phyloP scores from a whole-genome alignment of 495 filamentous ascomycete species.

The Aspergillus campestris region DNA sequence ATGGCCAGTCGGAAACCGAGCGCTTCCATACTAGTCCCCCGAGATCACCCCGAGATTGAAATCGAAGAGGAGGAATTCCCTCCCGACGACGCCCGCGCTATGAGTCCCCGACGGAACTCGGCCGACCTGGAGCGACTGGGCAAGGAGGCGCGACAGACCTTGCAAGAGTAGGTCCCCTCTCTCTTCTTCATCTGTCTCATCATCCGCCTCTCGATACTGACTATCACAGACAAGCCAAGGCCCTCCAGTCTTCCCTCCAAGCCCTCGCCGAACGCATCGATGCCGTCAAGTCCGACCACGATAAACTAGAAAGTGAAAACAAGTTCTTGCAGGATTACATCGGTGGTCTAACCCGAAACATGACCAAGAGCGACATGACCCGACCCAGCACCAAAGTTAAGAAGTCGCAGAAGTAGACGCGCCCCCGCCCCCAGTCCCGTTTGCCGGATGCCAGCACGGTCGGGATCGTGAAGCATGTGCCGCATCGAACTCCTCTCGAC shows the following conservation, averaged over 20 bases:
- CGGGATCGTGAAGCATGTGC: background rate
- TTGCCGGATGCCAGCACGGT: conserved; percentile 1
- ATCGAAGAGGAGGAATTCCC: conserved; percentile 61
- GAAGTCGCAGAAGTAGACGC: conserved; percentile 36
- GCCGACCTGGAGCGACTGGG: conserved; percentile 81
- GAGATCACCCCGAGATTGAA: conserved; percentile 61
- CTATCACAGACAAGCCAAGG: conserved; percentile 65
- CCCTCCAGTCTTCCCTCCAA: conserved; percentile 77
- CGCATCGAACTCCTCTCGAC: background rate
- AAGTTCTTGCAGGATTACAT: conserved; percentile 86
- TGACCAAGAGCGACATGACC: conserved; percentile 43
- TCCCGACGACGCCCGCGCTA: conserved; percentile 80
- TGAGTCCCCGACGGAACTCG: conserved; percentile 87
- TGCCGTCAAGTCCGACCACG: conserved; percentile 84
- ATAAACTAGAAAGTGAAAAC: conserved; percentile 91
- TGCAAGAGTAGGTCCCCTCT: conserved; percentile 50
- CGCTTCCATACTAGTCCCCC: conserved; percentile 72
- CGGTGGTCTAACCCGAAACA: conserved; percentile 44
- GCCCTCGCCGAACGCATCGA: conserved; percentile 89
- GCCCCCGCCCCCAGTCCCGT: background rate
- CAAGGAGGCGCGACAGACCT: conserved; percentile 60
- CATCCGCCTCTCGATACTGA: too few relatives aligned
- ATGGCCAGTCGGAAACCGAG: conserved; percentile 62
- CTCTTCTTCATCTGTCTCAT: background rate
- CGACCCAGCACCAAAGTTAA: conserved; percentile 34